Conservation (phyloP, 176 grass and related monocot genomes). For the Poa pratensis region DNA sequence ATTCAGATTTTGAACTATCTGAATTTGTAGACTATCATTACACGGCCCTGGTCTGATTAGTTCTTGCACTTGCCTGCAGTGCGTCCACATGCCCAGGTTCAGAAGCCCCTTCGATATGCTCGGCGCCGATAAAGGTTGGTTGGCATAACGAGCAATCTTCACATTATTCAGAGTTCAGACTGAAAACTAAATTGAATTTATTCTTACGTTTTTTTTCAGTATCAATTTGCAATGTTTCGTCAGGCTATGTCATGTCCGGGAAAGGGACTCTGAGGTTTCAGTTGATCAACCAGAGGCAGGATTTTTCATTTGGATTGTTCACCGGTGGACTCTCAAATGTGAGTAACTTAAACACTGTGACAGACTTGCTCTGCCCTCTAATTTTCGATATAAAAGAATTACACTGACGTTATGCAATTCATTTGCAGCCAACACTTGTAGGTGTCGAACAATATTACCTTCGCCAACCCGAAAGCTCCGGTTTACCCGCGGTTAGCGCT, state of each 20-base stretch:
- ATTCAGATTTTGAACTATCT: neutral
- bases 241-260: constrained; percentile 46
- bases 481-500: constrained; percentile 85
- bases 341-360: neutral
- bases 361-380: neutral
- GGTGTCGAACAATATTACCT: constrained; percentile 76
- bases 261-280: constrained; percentile 61
- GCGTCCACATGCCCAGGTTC: constrained; percentile 61
- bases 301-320: constrained; percentile 84
- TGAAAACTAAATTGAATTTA: neutral
- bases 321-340: constrained; percentile 75
- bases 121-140: constrained; percentile 81
- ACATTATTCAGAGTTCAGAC: neutral
- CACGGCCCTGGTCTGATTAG: neutral
- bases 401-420: neutral
- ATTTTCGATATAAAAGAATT: neutral
- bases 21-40: neutral
- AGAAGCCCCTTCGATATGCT: constrained; percentile 68
- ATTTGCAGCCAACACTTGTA: constrained; percentile 68
- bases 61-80: constrained; percentile 41
- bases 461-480: constrained; percentile 80
- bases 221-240: constrained; percentile 73
- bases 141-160: neutral
- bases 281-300: constrained; percentile 82
- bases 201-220: constrained; percentile 48